These are phyloP conservation scores for Ceratobasidium sp. DNA, from an alignment of 1,284 basidiomycete genomes.

Conservation along the genomic window DNA sequence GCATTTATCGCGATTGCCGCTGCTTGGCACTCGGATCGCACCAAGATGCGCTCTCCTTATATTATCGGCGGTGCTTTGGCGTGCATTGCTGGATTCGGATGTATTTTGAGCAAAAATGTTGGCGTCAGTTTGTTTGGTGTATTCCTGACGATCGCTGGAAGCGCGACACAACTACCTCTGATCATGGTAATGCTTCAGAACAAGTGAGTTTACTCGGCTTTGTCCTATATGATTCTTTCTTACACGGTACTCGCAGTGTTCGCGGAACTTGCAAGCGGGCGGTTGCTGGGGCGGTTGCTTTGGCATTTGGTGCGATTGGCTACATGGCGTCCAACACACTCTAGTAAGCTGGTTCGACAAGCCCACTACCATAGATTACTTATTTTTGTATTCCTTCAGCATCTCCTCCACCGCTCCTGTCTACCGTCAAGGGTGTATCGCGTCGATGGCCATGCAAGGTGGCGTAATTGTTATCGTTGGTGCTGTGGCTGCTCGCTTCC, in stretches of 20 bases:
- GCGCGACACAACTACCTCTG: constrained; percentile 19
- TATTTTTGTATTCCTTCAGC: neutral
- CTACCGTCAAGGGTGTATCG: constrained; percentile 32
- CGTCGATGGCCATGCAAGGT: constrained; percentile 21
- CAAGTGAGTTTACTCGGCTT: constrained; percentile 15
- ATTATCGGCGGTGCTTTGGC: constrained; percentile 4
- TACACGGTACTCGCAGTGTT: constrained; percentile 1
- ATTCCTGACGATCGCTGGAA: constrained; percentile 26
- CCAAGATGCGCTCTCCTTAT: constrained; percentile 18
- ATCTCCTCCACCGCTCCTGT: constrained; percentile 16
- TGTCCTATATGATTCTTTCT: no score
- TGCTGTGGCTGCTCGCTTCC: constrained; percentile 8
- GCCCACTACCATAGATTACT: no score
- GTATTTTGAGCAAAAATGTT: constrained; percentile 29
- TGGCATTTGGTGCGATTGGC: constrained; percentile 31
- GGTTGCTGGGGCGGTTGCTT: constrained; percentile 19
- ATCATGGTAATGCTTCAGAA: constrained; percentile 37
- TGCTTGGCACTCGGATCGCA: constrained; percentile 15
- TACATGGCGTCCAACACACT: constrained; percentile 26
- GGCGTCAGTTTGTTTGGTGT: constrained; percentile 16
- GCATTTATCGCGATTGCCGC: neutral
- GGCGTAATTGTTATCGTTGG: constrained; percentile 14
- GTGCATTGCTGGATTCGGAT: constrained; percentile 28
- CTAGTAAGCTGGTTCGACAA: constrained; percentile 21
- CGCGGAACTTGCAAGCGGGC: constrained; percentile 35